Percentiles rank a stretch among this genome's conserved stretches.
Evolutionary conservation across 2,329 filamentous ascomycete species (phyloP).

Genomic region (Kalmusia sp.): DNA sequence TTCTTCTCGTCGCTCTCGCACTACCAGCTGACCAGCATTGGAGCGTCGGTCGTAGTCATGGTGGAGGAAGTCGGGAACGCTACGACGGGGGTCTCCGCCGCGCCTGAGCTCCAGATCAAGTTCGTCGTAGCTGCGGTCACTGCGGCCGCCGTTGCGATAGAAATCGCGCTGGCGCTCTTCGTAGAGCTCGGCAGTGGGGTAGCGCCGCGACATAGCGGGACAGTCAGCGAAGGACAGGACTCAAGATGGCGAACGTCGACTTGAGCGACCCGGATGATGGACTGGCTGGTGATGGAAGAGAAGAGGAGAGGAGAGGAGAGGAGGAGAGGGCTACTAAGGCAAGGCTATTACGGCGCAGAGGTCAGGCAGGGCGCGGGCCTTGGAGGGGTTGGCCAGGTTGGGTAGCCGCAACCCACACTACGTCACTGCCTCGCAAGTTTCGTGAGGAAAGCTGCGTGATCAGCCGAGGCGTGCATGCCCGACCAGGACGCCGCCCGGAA

Average conservation of each 20-base stretch:
- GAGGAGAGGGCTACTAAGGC: constrained; percentile 1
- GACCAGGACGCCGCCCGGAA: constrained; percentile 1
- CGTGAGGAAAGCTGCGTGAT: constrained; percentile 1
- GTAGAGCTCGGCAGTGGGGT: constrained; percentile 55
- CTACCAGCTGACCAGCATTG: constrained; percentile 53
- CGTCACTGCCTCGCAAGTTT: constrained; percentile 5
- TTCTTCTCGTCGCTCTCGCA: constrained; percentile 53
- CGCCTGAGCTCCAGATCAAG: constrained; percentile 57
- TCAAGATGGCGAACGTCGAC: constrained; percentile 4
- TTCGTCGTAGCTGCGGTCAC: constrained; percentile 56
- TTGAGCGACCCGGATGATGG: neutral
- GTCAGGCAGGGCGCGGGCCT: constrained; percentile 8
- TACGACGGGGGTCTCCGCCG: constrained; percentile 46
- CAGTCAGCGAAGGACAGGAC: constrained; percentile 21
- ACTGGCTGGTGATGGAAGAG: constrained; percentile 2
- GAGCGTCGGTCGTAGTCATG: constrained; percentile 58
- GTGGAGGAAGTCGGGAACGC: constrained; percentile 57
- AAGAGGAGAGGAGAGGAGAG: constrained; percentile 1
- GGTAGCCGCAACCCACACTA: neutral
- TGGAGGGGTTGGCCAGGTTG: constrained; percentile 6
- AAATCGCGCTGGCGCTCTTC: constrained; percentile 59
- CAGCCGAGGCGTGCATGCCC: constrained; percentile 7
- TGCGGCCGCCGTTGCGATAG: constrained; percentile 51
- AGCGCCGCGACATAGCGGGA: constrained; percentile 53
- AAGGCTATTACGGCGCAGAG: constrained; percentile 3